Base-by-base conservation (phyloP, 129 eudicot species). In the Tagetes erecta region DNA sequence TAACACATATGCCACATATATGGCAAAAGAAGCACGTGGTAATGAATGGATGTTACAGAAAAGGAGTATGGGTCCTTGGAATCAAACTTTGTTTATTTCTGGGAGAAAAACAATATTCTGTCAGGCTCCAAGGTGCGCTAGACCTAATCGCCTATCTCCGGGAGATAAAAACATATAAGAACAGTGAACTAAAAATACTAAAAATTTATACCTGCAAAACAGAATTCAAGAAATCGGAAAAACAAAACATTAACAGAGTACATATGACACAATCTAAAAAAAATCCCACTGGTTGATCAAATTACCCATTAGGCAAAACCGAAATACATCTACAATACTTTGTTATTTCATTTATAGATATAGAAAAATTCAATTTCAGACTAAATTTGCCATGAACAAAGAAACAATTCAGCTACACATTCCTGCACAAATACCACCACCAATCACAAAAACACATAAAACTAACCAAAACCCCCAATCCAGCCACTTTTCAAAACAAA, bases 361-460 rank as follows among this genome's bases (percentile, higher is more conserved):
- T 3, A n/a, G 35, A 41, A 3, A 40, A 40, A 14, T 52, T 10
- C 12, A 42, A 55, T 7, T 7, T 39, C 30, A 13, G 39, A 11
- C 14, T 5, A 62, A 1, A 35, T 53, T 8, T 55, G 31, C 7
- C 8, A 55, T 30, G 20, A 67, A 40, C 60, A 27, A 40, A 75
- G 72, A 75, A 10, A 50, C 6, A 65, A 8, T 62, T 74, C 64
- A 63, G 63, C 47, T 14, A n/a, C 51, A 63, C 30, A 9, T 36
- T 64, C 45, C 62, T 45, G 51, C 71, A 62, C 58, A 67, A 67
- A 67, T 67, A 69, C 64, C 70, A 59, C 39, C 71, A 64, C 56
- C 30, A 63, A 72, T 8, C 11, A 2, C 3, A 72, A 41, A 7
- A 33, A 57, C 76, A 39, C 20, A 40, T 27, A 40, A 30, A 11